These are phyloP conservation scores for Amoebophrya sp. DNA, from an alignment of 169 alveolate species.

Conservation along the genomic window DNA sequence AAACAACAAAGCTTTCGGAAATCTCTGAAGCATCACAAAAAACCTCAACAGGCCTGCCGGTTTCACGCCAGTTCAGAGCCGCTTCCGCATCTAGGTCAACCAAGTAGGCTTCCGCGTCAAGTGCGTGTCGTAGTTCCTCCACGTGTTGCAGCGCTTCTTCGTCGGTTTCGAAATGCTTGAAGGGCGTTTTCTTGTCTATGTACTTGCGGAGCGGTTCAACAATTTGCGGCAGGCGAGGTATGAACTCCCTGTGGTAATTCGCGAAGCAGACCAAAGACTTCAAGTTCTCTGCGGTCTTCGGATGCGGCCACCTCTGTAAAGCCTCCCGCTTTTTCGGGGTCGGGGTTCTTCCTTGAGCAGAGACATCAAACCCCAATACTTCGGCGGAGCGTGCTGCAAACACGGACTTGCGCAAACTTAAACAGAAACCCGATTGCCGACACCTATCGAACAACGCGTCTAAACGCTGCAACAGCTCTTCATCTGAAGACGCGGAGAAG, in stretches of 20 bases:
- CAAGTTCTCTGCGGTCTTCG: not conserved
- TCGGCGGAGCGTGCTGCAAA: not conserved
- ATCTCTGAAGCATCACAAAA: not conserved
- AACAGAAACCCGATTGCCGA: not conserved
- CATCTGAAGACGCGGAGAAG: not conserved
- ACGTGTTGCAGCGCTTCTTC: not conserved
- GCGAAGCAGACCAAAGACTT: not conserved
- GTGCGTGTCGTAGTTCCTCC: too few relatives aligned
- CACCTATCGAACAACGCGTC: not conserved
- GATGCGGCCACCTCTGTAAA: not conserved
- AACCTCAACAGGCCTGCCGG: not conserved
- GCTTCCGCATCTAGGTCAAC: not conserved
- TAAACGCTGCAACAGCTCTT: not conserved
- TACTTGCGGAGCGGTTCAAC: not conserved
- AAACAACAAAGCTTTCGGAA: not conserved
- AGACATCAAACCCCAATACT: not conserved
- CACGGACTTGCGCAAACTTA: not conserved
- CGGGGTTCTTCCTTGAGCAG: not conserved
- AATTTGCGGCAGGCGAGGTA: not conserved
- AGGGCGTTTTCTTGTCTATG: not conserved
- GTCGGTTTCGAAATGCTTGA: not conserved
- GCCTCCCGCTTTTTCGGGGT: not conserved
- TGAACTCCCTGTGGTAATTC: not conserved
- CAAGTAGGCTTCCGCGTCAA: not conserved
- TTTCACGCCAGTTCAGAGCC: not conserved